A percentile compares a stretch with the other conserved stretches of the same genome.
phyloP scores from a whole-genome alignment of 176 grass and related monocot species.

The Juncus inflexus region DNA sequence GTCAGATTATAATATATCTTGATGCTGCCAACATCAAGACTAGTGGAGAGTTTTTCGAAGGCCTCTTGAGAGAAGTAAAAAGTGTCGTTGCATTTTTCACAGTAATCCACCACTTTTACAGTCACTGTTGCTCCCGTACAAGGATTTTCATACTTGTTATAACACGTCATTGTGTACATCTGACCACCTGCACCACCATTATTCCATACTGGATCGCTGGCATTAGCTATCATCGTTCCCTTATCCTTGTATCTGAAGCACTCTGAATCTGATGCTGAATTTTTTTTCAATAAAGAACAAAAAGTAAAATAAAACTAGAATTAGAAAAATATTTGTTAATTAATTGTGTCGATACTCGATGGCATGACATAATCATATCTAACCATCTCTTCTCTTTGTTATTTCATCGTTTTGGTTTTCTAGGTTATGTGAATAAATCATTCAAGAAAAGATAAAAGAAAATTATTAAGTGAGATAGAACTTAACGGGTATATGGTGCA shows the following conservation, averaged over 20 bases:
- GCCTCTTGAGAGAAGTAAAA: slow-evolving; percentile 47
- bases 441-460: not conserved
- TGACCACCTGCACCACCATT: slow-evolving; percentile 32
- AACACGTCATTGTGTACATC: slow-evolving; percentile 19
- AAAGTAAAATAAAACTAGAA: no score
- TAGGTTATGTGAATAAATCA: no score
- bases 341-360: no score
- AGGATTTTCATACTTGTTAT: slow-evolving; percentile 27
- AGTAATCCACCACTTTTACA: slow-evolving; percentile 38
- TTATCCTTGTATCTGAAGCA: slow-evolving; percentile 26
- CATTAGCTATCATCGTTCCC: slow-evolving; percentile 39
- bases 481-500: no score
- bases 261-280: slow-evolving; percentile 30
- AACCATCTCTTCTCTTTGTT: no score
- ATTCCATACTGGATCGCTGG: slow-evolving; percentile 23
- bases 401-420: no score
- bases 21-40: slow-evolving; percentile 37
- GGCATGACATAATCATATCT: no score
- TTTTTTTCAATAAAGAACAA: no score
- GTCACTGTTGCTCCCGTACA: slow-evolving; percentile 24
- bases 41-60: slow-evolving; percentile 28
- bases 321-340: no score
- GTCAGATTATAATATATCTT: slow-evolving; percentile 1
- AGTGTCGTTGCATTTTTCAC: slow-evolving; percentile 26
- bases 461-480: not conserved